Evolutionary conservation across 2,329 filamentous ascomycete genomes (phyloP).

Genomic region (Xylaria digitata): DNA sequence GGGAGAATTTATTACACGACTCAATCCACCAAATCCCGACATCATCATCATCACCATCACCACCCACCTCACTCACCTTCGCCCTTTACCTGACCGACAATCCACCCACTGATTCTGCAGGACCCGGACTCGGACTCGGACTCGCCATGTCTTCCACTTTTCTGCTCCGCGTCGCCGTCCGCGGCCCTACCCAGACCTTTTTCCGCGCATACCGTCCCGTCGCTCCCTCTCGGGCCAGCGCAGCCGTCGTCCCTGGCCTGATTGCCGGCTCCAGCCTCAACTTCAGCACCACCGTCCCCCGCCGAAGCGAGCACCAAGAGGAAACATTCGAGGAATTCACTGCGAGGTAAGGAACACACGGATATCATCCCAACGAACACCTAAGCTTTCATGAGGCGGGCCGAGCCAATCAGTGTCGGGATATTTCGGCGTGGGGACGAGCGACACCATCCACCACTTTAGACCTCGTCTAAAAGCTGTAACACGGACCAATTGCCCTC

Average conservation of each 20-base stretch:
- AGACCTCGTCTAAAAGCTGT: slow-evolving; percentile 30
- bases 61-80: slow-evolving; percentile 15
- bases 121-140: background rate
- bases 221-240: slow-evolving; percentile 65
- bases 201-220: slow-evolving; percentile 73
- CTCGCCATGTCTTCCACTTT: slow-evolving; percentile 72
- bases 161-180: slow-evolving; percentile 77
- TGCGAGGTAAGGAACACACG: slow-evolving; percentile 79
- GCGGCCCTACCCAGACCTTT: slow-evolving; percentile 71
- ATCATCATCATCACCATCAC: slow-evolving; percentile 23
- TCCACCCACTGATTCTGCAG: slow-evolving; percentile 11
- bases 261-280: slow-evolving; percentile 61
- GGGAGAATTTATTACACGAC: slow-evolving; percentile 39
- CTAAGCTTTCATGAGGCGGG: background rate
- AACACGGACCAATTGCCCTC: slow-evolving; percentile 44
- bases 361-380: background rate
- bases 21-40: slow-evolving; percentile 24
- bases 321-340: slow-evolving; percentile 99
- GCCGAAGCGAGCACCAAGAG: slow-evolving; percentile 78
- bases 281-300: slow-evolving; percentile 72
- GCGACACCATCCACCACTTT: slow-evolving; percentile 6
- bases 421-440: slow-evolving; percentile 21
- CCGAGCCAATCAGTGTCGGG: slow-evolving; percentile 10
- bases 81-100: slow-evolving; percentile 30
- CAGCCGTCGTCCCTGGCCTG: slow-evolving; percentile 60